Base-by-base conservation (phyloP, 2,329 filamentous ascomycete species). In the Sporothrix globosa region DNA sequence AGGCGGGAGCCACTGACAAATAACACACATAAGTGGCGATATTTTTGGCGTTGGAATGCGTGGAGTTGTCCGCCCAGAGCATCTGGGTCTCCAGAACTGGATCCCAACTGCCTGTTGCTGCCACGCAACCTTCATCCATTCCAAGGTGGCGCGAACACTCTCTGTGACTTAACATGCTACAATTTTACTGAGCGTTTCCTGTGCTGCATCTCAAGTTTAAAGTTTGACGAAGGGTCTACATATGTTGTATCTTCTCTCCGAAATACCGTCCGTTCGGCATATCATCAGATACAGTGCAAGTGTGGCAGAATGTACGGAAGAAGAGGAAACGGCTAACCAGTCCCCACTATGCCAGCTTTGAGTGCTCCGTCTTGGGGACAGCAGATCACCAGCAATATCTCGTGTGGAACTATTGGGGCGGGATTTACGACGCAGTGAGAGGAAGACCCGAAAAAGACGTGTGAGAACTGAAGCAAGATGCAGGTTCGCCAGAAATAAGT, bases 41-140 rank as follows among this genome's bases (percentile, higher is more conserved):
- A 54, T 21, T 46, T 48, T 34, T 63, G 39, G 39, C 13, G 13
- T 21, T 58, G 66, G 66, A 68, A 68, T 68, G 66, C 24, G 66
- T 58, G 58, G 52, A 24, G 24, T 39, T 14, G 66, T 58, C 21
- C 44, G n/a, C 58, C 21, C n/a, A 21, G 39, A 46, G 41, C 21
- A 46, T 63, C n/a, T 39, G 39, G 39, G 56, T 6, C 58, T 21
- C 39, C 21, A n/a, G 48, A n/a, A 50, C 17, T 21, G 30, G 14
- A 24, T 58, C 19, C 1, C 17, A 19, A 3, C 4, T 46, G n/a
- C 46, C 39, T 46, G 58, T 63, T 63, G 58, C 58, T 63, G 58
- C 58, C 58, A 63, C 58, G 27, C 58, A 46, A 63, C 58, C 58
- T 46, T 21, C 6, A 1, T 19, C 21, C 58, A 63, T 63, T 63